Evolutionary conservation across 164 flowering plant species (phyloP), one percentile per base, ranked within the genome.

Genomic region (Vitis amurensis): DNA sequence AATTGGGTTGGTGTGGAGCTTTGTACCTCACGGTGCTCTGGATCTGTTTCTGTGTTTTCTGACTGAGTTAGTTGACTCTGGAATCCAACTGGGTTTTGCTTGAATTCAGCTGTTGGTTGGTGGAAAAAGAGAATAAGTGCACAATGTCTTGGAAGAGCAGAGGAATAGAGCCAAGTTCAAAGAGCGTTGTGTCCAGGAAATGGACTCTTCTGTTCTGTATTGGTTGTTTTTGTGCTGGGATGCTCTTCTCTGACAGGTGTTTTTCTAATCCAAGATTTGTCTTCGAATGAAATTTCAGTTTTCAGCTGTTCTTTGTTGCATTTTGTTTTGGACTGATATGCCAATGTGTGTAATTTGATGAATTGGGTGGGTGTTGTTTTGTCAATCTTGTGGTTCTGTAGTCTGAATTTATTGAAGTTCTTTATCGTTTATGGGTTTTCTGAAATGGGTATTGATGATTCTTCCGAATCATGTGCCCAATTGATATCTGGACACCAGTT

Each of bases 151-250:
- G 79, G 86, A 87, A 79, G 81, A 77, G 72, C 75, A 85, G 78
- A 86, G 87, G 86, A 73, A 29, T 52, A 4, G 86, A 83, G 51
- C 53, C 83, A 37, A 61, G 69, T 77, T 70, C 80, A 9, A 86
- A 78, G 69, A 70, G 65, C 69, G 57, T 72, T 16, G 71, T 83
- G 14, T 83, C 93, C 7, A 72, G 73, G 64, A 88, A 82, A 69
- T 79, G 81, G 79, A 71, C 85, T 58, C 11, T 88, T 61, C 50
- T 88, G 59, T 81, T 88, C 55, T 88, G 93, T 66, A 70, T 85
- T 71, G 89, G 88, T 2, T 84, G 90, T 73, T 88, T 88, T 61
- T 87, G 86, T 78, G 85, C 77, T 50, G 93, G 93, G 59, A 87
- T 87, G 86, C 79, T 88, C 66, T 85, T 88, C 83, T 84, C 88